phyloP scores from a whole-genome alignment of 805 yeast genomes.

The Debaryomyces prosopidis region DNA sequence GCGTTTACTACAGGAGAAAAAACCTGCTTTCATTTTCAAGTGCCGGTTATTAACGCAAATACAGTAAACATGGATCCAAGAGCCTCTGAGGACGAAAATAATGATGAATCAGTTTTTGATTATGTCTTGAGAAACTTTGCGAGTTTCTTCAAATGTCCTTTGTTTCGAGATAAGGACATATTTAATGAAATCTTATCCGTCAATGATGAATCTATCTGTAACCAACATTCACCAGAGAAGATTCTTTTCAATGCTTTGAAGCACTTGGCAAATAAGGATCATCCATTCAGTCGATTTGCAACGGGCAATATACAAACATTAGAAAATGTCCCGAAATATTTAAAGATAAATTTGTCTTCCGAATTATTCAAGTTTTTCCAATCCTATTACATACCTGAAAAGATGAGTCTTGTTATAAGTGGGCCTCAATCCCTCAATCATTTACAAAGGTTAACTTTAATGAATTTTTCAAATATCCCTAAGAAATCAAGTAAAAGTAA shows the following conservation, averaged over 20 bases:
- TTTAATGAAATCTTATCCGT: conserved; percentile 59
- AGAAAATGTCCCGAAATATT: conserved; percentile 27
- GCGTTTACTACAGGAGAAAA: conserved; percentile 71
- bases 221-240: conserved; percentile 44
- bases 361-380: conserved; percentile 41
- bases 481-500: conserved; percentile 2
- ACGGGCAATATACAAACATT: conserved; percentile 65
- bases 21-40: conserved; percentile 63
- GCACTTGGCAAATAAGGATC: conserved; percentile 44
- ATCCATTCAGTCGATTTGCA: conserved; percentile 61
- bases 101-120: conserved; percentile 42
- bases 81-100: not conserved
- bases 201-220: conserved; percentile 66
- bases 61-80: conserved; percentile 11
- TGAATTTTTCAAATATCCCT: conserved; percentile 41
- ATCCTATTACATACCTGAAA: conserved; percentile 43
- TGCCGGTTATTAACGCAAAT: conserved; percentile 41
- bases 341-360: conserved; percentile 34
- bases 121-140: conserved; percentile 50
- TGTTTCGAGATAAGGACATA: conserved; percentile 43
- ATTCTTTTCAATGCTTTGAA: conserved; percentile 60
- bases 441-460: conserved; percentile 51
- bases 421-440: conserved; percentile 67
- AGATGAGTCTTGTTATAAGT: conserved; percentile 58
- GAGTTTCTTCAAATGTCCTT: conserved; percentile 51